These are phyloP conservation scores for Arachnomyces sp. DNA, from an alignment of 2,329 filamentous ascomycete species.

Conservation along the genomic window DNA sequence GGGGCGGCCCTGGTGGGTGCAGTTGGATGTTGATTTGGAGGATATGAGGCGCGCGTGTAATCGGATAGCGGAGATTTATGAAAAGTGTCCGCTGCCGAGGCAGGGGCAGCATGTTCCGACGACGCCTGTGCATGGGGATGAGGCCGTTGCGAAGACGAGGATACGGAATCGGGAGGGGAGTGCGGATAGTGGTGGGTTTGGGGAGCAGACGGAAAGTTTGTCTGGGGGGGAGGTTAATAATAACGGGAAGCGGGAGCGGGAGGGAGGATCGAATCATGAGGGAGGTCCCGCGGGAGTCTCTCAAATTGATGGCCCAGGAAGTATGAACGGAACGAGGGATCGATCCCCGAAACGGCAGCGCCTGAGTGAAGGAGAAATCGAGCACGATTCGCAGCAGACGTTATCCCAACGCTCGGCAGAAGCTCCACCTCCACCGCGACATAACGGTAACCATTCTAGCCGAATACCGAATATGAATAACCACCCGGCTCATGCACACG, in stretches of 20 bases:
- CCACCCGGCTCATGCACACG: slow-evolving; percentile 6
- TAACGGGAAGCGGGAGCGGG: slow-evolving; percentile 11
- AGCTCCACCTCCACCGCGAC: no score
- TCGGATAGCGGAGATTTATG: slow-evolving; percentile 56
- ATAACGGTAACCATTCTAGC: no score
- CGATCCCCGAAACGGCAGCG: slow-evolving; percentile 32
- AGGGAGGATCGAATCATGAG: slow-evolving; percentile 6
- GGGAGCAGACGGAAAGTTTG: not conserved
- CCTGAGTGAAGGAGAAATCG: slow-evolving; percentile 6
- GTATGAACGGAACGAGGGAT: slow-evolving; percentile 3
- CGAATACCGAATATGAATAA: no score
- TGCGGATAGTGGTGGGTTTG: slow-evolving; percentile 8
- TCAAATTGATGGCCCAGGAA: no score
- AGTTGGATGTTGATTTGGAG: slow-evolving; percentile 60
- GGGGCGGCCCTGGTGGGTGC: slow-evolving; percentile 80
- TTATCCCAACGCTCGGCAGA: no score
- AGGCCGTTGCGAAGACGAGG: slow-evolving; percentile 29
- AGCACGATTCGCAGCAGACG: no score
- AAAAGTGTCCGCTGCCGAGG: slow-evolving; percentile 35
- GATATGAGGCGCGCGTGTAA: slow-evolving; percentile 67
- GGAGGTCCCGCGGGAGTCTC: no score
- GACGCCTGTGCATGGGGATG: slow-evolving; percentile 22
- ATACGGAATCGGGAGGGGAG: slow-evolving; percentile 24
- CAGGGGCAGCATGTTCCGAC: slow-evolving; percentile 37
- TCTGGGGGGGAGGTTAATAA: slow-evolving; percentile 12